These are phyloP conservation scores for Boletus reticulatus DNA, from an alignment of 768 basidiomycete species.

Conservation along the genomic window DNA sequence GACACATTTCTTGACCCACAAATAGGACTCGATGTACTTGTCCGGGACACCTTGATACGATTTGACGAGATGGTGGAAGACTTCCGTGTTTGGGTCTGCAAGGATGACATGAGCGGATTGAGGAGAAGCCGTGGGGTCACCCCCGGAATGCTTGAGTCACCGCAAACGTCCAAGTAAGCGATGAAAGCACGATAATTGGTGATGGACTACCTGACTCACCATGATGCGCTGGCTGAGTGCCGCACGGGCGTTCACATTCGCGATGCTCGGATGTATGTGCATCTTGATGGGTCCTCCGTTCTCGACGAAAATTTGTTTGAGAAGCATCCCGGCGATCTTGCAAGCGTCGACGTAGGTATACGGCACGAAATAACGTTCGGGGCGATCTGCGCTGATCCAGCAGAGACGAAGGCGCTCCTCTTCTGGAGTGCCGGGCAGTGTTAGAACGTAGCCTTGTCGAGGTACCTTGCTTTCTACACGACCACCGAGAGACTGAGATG, in stretches of 20 bases:
- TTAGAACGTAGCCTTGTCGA: conserved; percentile 69
- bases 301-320: conserved; percentile 76
- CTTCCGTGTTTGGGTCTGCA: conserved; percentile 76
- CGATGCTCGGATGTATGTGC: conserved; percentile 80
- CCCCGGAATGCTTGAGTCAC: conserved; percentile 69
- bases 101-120: conserved; percentile 74
- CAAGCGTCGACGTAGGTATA: conserved; percentile 84
- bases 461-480: conserved; percentile 78
- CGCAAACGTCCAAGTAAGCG: background rate
- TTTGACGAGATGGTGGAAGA: conserved; percentile 72
- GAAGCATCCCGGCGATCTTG: conserved; percentile 68
- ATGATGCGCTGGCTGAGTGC: conserved; percentile 68
- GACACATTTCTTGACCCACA: conserved; percentile 84
- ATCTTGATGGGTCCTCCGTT: conserved; percentile 64
- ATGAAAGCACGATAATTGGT: conserved; percentile 1
- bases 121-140: conserved; percentile 68
- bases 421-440: conserved; percentile 65
- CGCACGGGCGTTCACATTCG: conserved; percentile 69
- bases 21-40: conserved; percentile 76
- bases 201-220: conserved; percentile 37
- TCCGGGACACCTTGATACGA: conserved; percentile 65
- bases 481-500: conserved; percentile 64
- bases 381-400: conserved; percentile 67
- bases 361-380: conserved; percentile 76
- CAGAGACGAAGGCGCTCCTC: conserved; percentile 74